Evolutionary conservation across 2,329 filamentous ascomycete genomes (phyloP).

Genomic region (Aureobasidium sp.): DNA sequence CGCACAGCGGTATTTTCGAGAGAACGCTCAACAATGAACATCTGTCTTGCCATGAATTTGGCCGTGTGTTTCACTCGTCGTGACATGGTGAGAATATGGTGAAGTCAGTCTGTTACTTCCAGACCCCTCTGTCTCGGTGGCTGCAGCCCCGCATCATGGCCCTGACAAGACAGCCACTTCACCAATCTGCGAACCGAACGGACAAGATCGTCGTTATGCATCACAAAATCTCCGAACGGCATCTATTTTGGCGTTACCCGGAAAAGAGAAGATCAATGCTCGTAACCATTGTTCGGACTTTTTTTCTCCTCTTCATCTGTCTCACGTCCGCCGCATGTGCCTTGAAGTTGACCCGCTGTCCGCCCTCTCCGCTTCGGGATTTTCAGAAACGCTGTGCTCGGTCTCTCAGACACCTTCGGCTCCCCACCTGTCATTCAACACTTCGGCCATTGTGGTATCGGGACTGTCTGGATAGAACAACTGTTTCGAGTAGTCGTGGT

Average conservation of each 20-base stretch:
- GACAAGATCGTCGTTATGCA: slow-evolving; percentile 14
- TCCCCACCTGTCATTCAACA: slow-evolving; percentile 13
- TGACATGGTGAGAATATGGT: background rate
- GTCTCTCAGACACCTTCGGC: slow-evolving; percentile 14
- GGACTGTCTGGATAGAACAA: background rate
- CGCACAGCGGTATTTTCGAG: background rate
- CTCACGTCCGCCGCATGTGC: slow-evolving; percentile 8
- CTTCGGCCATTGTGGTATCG: slow-evolving; percentile 12
- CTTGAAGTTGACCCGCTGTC: background rate
- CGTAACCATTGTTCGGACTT: slow-evolving; percentile 11
- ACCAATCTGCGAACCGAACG: slow-evolving; percentile 6
- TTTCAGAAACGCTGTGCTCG: slow-evolving; percentile 8
- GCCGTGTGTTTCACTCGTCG: background rate
- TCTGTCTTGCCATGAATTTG: background rate
- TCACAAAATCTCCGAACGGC: slow-evolving; percentile 9
- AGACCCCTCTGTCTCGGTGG: too few relatives aligned
- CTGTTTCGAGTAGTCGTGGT: slow-evolving; percentile 5
- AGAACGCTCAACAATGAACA: slow-evolving; percentile 1
- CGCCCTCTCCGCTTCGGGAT: slow-evolving; percentile 12
- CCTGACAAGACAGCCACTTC: background rate
- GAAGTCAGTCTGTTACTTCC: too few relatives aligned
- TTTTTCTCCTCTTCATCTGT: background rate
- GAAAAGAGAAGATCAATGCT: slow-evolving; percentile 16
- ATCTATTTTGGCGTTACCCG: slow-evolving; percentile 11
- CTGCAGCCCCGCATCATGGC: slow-evolving; percentile 9